These are phyloP conservation scores for Picocystis salinarum DNA, from an alignment of 139 green algal species.

Conservation along the genomic window DNA sequence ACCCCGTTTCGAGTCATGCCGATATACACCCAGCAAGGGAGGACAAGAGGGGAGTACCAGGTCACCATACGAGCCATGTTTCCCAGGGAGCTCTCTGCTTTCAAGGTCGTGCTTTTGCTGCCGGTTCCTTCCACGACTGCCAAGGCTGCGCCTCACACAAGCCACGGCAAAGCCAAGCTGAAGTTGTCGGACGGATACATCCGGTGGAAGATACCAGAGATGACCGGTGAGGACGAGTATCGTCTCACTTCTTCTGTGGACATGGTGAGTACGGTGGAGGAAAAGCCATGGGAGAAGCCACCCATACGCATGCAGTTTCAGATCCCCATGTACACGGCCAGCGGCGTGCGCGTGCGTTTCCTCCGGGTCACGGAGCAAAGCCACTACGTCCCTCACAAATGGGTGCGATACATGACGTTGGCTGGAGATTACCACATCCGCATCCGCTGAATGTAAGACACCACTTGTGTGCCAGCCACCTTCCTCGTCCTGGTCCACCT, in stretches of 20 bases:
- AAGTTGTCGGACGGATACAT: conserved; percentile 1
- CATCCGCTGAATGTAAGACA: no score
- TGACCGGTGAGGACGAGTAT: conserved; percentile 1
- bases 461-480: no score
- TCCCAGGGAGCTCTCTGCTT: background rate
- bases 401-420: conserved; percentile 2
- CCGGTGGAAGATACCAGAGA: conserved; percentile 1
- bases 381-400: background rate
- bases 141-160: background rate
- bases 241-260: background rate
- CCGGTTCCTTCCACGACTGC: background rate
- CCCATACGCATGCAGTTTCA: background rate
- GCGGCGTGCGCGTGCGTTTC: background rate
- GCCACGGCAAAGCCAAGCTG: background rate
- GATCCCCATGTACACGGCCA: conserved; percentile 1
- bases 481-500: no score
- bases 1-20: background rate
- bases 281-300: conserved; percentile 1
- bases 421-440: conserved; percentile 2
- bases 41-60: conserved; percentile 1
- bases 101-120: conserved; percentile 1
- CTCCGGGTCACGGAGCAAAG: background rate
- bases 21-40: background rate
- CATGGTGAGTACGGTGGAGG: no score
- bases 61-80: conserved; percentile 1